Conservation (phyloP, 495 filamentous ascomycete species). For the Amniculicola lignicola region DNA sequence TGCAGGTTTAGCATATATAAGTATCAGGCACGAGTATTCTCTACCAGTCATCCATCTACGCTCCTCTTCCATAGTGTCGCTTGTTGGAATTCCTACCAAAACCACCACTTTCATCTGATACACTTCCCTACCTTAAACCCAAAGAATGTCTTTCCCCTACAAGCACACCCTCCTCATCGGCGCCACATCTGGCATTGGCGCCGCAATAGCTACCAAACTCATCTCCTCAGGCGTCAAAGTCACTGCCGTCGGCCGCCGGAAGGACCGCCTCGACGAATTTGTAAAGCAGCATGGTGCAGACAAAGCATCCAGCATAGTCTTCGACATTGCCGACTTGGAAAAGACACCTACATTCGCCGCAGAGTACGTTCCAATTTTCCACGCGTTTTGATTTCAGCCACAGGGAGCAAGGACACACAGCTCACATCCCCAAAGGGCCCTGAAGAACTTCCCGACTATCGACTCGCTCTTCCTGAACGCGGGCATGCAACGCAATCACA, state of each 20-base stretch:
- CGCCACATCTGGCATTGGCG: constrained; percentile 33
- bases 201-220: constrained; percentile 19
- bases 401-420: not conserved
- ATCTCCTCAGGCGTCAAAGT: constrained; percentile 22
- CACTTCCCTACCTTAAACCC: too few species aligned
- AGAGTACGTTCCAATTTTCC: not conserved
- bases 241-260: constrained; percentile 24
- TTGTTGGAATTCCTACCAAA: too few species aligned
- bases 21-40: too few species aligned
- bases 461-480: constrained; percentile 36
- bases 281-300: constrained; percentile 12
- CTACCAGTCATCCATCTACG: too few species aligned
- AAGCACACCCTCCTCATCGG: constrained; percentile 32
- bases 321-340: constrained; percentile 16
- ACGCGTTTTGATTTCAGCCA: too few species aligned
- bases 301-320: constrained; percentile 4
- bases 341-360: constrained; percentile 14
- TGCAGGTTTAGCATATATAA: too few species aligned
- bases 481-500: constrained; percentile 15
- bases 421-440: not conserved
- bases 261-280: constrained; percentile 30
- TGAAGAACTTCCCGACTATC: constrained; percentile 19
- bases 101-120: too few species aligned
- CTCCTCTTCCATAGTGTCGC: too few species aligned
- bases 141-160: constrained; percentile 31